Percentiles rank a stretch among this genome's conserved stretches.
These are phyloP conservation scores for Gloeopeniophorella convolvens DNA, from an alignment of 768 basidiomycete species.

Conservation along the genomic window DNA sequence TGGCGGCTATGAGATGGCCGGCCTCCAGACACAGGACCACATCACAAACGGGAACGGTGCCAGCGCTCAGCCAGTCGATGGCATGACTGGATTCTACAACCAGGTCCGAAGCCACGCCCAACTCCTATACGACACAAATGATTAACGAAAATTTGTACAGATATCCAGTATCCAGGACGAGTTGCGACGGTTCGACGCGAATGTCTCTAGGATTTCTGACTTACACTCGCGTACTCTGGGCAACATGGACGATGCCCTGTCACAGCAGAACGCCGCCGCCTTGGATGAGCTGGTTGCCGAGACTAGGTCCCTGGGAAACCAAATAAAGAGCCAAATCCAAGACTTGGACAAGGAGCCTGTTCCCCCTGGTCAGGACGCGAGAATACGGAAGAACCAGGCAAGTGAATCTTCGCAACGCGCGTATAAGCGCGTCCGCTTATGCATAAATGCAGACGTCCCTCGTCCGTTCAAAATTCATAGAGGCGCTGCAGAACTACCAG, in stretches of 20 bases:
- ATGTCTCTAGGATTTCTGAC: constrained; percentile 62
- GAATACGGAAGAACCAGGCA: constrained; percentile 76
- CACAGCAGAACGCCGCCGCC: constrained; percentile 53
- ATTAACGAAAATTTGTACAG: constrained; percentile 37
- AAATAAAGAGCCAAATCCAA: constrained; percentile 68
- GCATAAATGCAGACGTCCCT: constrained; percentile 15
- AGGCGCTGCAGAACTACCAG: constrained; percentile 81
- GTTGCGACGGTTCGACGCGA: constrained; percentile 59
- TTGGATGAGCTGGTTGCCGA: constrained; percentile 65
- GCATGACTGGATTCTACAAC: constrained; percentile 28
- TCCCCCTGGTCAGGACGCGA: constrained; percentile 57
- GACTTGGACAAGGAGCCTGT: constrained; percentile 61
- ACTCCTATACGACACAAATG: not conserved
- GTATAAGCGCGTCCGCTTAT: not conserved
- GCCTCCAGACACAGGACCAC: constrained; percentile 20
- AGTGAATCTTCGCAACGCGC: constrained; percentile 7
- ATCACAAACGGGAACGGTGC: constrained; percentile 21
- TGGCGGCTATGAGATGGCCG: constrained; percentile 29
- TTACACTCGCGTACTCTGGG: constrained; percentile 70
- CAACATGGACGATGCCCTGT: constrained; percentile 63
- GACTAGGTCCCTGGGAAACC: constrained; percentile 62
- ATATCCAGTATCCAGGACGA: constrained; percentile 71
- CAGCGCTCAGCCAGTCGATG: constrained; percentile 18
- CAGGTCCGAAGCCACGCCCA: constrained; percentile 24
- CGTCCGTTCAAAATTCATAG: constrained; percentile 54